Conservation (phyloP, 1,139 yeast genomes). For the Blastobotrys aristatus region DNA sequence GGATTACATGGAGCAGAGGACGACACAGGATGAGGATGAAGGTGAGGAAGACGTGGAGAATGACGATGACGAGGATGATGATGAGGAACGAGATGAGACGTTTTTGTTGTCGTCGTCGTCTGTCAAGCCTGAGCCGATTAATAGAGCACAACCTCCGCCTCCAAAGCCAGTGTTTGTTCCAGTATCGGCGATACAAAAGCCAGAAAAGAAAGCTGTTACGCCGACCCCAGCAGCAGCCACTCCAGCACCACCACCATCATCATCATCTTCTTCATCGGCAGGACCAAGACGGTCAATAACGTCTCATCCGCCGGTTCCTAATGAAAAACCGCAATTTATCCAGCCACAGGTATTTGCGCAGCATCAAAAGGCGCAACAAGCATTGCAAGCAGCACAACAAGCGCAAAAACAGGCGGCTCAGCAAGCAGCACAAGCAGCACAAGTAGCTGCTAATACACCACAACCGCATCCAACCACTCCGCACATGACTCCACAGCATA, state of each 20-base stretch:
- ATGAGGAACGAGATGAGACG: neutral
- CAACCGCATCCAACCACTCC: neutral
- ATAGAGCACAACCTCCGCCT: neutral
- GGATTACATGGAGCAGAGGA: conserved; percentile 7
- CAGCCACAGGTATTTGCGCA: neutral
- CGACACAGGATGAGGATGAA: conserved; percentile 9
- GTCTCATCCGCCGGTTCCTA: neutral
- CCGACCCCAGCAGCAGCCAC: neutral
- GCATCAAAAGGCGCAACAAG: neutral
- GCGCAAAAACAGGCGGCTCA: neutral
- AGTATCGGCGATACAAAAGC: neutral
- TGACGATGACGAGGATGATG: conserved; percentile 1
- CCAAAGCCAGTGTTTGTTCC: conserved; percentile 5
- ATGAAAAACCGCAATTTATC: neutral
- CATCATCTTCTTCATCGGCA: neutral
- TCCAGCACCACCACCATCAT: neutral
- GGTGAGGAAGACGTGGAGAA: conserved; percentile 3
- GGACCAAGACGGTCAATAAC: neutral
- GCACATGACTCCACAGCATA: conserved; percentile 1
- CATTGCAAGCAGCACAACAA: neutral
- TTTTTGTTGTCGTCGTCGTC: no score
- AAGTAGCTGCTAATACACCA: neutral
- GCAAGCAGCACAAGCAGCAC: neutral
- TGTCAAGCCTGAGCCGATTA: no score
- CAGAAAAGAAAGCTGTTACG: neutral